Evolutionary conservation across 495 filamentous ascomycete species (phyloP).

Genomic region (Parathielavia hyrcaniae): DNA sequence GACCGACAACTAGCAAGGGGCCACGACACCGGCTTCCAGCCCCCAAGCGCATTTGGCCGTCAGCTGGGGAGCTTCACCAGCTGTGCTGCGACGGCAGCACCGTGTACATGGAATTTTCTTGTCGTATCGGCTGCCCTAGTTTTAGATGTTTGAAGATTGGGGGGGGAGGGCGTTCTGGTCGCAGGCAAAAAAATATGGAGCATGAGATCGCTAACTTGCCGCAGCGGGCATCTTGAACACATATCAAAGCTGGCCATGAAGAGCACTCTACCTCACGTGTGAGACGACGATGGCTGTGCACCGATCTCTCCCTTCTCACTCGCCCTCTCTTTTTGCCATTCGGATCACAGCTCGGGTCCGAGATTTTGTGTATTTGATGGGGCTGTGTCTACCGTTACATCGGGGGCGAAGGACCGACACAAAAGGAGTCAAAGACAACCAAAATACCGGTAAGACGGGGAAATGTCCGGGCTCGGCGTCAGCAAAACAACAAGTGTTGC

Average conservation of each 20-base stretch:
- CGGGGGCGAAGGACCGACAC: not conserved
- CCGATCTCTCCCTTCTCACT: not conserved
- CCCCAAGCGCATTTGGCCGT: not conserved
- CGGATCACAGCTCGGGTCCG: not conserved
- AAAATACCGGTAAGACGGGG: not conserved
- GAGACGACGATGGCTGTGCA: not conserved
- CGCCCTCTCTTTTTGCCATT: too few relatives aligned
- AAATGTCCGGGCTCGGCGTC: not conserved
- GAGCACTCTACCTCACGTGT: not conserved
- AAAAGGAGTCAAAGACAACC: not conserved
- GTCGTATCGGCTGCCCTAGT: slow-evolving; percentile 1
- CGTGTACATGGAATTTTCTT: slow-evolving; percentile 16
- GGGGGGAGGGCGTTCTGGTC: not conserved
- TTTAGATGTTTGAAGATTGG: slow-evolving; percentile 4
- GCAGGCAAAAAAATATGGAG: not conserved
- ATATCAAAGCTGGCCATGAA: not conserved
- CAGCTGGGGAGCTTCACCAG: not conserved
- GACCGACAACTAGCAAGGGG: not conserved
- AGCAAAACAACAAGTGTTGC: not conserved
- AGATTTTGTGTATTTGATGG: not conserved
- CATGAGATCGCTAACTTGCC: not conserved
- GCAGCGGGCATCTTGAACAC: not conserved
- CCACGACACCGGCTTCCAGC: not conserved
- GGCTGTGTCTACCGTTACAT: not conserved
- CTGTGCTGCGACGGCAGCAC: slow-evolving; percentile 1